Evolutionary conservation across 208 protist species (phyloP), one percentile per base, ranked within the genome.

Genomic region (Leishmania martiniquensis): DNA sequence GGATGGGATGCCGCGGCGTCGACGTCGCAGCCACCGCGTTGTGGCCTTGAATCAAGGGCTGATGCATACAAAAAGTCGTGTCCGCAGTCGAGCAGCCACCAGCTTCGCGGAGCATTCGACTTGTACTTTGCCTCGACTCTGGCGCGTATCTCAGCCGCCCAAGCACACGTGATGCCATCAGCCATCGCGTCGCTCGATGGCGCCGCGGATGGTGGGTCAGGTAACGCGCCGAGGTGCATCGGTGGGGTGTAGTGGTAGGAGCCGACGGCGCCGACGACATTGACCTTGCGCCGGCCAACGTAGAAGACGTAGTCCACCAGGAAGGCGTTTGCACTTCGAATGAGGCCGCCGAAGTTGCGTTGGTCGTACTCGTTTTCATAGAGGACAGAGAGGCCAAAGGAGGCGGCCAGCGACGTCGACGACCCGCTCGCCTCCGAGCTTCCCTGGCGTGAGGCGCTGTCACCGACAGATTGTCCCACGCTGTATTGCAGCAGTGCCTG

Each of bases 321-420:
- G 83, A 98, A 98, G 3, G 91, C 93, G 79, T 98, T 98, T 29
- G 93, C 90, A 82, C 89, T 96, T 51, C 95, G 91, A 34, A 98
- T 77, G 42, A 98, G 83, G 20, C 95, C 95, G 45, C 91, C 92
- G 63, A 97, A 90, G 78, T 95, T 98, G 49, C 93, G 90, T 75
- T 96, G 91, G 75, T 98, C 95, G 42, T 78, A 89, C 34, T 90
- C 89, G 73, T 98, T 98, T 70, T 98, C 90, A 67, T 94, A 96
- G 4, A 98, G 80, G 12, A 98, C 86, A 12, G 90, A 95, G 22
- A 98, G 45, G 13, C 93, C 91, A 76, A 97, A 97, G 39, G 52
- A 73, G 9, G 76, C 22, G 4, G 71, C 20, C 7, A 62, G n/a
- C 13, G 20, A 32, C 72, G 34, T 6, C 22, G 55, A 42, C 6